A percentile compares a stretch with the other conserved stretches of the same genome.
These are phyloP conservation scores for Aquilaria malaccensis DNA, from an alignment of 345 rosid genomes.

Conservation along the genomic window DNA sequence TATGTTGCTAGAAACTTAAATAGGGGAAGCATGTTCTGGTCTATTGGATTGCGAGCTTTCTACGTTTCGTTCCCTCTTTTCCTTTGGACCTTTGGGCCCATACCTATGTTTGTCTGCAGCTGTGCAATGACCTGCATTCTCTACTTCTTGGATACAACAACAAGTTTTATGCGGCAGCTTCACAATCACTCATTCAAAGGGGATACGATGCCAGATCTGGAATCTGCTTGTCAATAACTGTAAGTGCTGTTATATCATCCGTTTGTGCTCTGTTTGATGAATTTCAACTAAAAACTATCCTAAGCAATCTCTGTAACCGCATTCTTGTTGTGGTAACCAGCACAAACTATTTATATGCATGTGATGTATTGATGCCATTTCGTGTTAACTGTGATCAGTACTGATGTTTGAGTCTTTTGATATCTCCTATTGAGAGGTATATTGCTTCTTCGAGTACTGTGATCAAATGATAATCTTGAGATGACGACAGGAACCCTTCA, in stretches of 20 bases:
- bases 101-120: slow-evolving; percentile 82
- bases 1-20: slow-evolving; percentile 77
- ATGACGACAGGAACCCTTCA: too few species aligned
- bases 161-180: slow-evolving; percentile 53
- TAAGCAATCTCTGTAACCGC: too few species aligned
- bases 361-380: too few species aligned
- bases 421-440: too few species aligned
- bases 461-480: too few species aligned
- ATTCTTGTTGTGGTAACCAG: too few species aligned
- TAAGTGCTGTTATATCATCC: slow-evolving; percentile 13
- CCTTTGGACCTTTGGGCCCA: slow-evolving; percentile 87
- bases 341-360: too few species aligned
- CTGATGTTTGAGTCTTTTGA: too few species aligned
- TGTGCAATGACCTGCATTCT: slow-evolving; percentile 50
- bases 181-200: slow-evolving; percentile 45
- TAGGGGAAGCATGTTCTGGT: slow-evolving; percentile 90
- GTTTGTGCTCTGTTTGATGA: too few species aligned
- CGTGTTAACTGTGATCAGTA: too few species aligned
- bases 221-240: slow-evolving; percentile 23
- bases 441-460: too few species aligned
- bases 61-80: slow-evolving; percentile 86
- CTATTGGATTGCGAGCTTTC: slow-evolving; percentile 81
- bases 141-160: slow-evolving; percentile 84
- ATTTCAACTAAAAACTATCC: too few species aligned
- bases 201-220: slow-evolving; percentile 28